Evolutionary conservation across 2,329 filamentous ascomycete genomes (phyloP).

Genomic region (Microsporum canis): DNA sequence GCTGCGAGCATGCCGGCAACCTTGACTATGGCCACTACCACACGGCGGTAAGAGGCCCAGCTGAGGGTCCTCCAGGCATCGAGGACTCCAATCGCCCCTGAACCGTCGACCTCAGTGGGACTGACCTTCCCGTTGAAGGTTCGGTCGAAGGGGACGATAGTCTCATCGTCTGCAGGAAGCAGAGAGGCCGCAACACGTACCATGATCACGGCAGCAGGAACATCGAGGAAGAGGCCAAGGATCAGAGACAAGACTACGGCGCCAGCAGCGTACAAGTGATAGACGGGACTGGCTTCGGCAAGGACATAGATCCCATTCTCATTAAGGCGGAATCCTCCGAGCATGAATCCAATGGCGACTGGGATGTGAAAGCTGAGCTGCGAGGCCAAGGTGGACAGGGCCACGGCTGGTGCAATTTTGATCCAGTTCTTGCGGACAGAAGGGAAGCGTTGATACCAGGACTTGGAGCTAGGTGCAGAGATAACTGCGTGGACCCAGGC

Average conservation of each 20-base stretch:
- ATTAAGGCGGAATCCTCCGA: constrained; percentile 39
- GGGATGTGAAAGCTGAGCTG: constrained; percentile 41
- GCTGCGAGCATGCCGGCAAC: constrained; percentile 46
- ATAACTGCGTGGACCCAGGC: constrained; percentile 83
- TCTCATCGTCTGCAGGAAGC: constrained; percentile 67
- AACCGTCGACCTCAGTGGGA: constrained; percentile 61
- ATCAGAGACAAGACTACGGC: constrained; percentile 16
- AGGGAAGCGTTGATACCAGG: constrained; percentile 60
- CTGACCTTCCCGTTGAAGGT: constrained; percentile 67
- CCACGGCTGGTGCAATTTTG: constrained; percentile 58
- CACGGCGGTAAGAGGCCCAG: constrained; percentile 57
- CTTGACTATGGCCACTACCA: constrained; percentile 67
- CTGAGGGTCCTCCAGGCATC: constrained; percentile 75
- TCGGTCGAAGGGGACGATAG: constrained; percentile 83
- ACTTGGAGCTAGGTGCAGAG: constrained; percentile 51
- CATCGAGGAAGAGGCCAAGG: constrained; percentile 51
- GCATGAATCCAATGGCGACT: constrained; percentile 25
- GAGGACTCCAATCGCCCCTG: constrained; percentile 56
- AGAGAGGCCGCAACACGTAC: constrained; percentile 79
- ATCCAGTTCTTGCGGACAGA: constrained; percentile 50
- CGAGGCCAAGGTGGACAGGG: constrained; percentile 49
- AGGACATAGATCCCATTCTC: constrained; percentile 18
- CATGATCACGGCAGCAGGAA: constrained; percentile 67
- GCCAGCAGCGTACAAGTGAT: constrained; percentile 28
- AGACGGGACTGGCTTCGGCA: constrained; percentile 24